Percentiles rank a stretch among this genome's conserved stretches.
These are phyloP conservation scores for Epichloe festucae DNA, from an alignment of 2,329 filamentous ascomycete species.

Conservation along the genomic window DNA sequence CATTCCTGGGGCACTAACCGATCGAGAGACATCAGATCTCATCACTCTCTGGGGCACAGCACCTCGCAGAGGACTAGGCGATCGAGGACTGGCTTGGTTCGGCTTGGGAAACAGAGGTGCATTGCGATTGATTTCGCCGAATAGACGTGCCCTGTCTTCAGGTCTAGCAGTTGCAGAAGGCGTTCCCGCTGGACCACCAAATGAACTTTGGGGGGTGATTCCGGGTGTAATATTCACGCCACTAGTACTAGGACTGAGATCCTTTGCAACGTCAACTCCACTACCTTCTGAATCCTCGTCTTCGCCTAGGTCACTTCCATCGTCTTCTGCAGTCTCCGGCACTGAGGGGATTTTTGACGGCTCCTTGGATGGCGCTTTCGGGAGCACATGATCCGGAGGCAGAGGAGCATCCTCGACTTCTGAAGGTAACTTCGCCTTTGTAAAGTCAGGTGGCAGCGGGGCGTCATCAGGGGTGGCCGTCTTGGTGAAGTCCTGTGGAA, in stretches of 20 bases:
- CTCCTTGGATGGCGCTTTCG: constrained; percentile 19
- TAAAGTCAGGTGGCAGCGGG: constrained; percentile 21
- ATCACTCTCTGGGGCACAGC: constrained; percentile 38
- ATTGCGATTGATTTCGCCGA: constrained; percentile 39
- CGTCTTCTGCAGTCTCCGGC: constrained; percentile 29
- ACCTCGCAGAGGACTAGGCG: constrained; percentile 57
- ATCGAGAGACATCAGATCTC: constrained; percentile 38
- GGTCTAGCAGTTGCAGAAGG: constrained; percentile 15
- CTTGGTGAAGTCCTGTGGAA: constrained; percentile 8
- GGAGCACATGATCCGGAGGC: constrained; percentile 24
- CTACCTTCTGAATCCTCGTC: constrained; percentile 43
- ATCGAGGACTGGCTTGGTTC: constrained; percentile 48
- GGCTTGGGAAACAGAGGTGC: constrained; percentile 43
- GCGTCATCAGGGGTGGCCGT: constrained; percentile 20
- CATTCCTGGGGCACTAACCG: constrained; percentile 47
- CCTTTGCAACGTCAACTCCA: constrained; percentile 51
- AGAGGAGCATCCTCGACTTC: constrained; percentile 26
- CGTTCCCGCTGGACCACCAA: constrained; percentile 34
- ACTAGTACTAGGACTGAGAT: constrained; percentile 40
- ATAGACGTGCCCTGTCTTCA: constrained; percentile 29
- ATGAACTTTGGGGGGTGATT: constrained; percentile 46
- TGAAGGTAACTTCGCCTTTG: constrained; percentile 6
- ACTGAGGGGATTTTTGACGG: constrained; percentile 22
- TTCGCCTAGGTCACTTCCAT: constrained; percentile 23
- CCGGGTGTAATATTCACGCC: constrained; percentile 33